Conservation (phyloP, 176 grass and related monocot species). For the Oryza glaberrima region DNA sequence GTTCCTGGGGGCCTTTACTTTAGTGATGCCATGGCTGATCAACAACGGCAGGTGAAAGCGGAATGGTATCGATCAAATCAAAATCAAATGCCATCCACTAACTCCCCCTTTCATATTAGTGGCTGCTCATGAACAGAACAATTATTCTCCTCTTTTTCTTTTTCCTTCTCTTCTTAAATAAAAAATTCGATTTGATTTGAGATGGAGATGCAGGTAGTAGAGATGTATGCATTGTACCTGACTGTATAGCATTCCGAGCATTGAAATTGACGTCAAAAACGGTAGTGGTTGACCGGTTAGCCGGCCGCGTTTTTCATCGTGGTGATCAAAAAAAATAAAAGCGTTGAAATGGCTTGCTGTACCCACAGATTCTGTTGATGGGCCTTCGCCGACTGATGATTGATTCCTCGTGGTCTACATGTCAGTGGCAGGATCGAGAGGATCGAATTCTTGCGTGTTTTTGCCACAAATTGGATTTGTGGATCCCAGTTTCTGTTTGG, state of each 20-base stretch:
- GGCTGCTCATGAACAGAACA: constrained; percentile 30
- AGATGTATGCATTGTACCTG: constrained; percentile 10
- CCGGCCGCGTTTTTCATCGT: background rate
- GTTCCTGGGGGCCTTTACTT: constrained; percentile 40
- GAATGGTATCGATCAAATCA: constrained; percentile 44
- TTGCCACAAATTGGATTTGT: background rate
- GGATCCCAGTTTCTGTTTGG: constrained; percentile 13
- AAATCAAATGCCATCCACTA: constrained; percentile 49
- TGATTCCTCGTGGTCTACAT: constrained; percentile 34
- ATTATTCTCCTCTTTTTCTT: constrained; percentile 11
- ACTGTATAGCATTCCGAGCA: background rate
- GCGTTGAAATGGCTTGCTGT: background rate
- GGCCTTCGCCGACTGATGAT: constrained; percentile 29
- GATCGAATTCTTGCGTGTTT: constrained; percentile 40
- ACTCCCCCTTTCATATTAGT: constrained; percentile 1
- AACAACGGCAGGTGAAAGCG: constrained; percentile 26
- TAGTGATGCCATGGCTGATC: constrained; percentile 34
- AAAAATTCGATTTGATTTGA: background rate
- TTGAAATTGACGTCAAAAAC: constrained; percentile 3
- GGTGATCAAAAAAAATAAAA: background rate
- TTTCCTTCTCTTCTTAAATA: constrained; percentile 27
- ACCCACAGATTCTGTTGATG: constrained; percentile 33
- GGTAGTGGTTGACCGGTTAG: background rate
- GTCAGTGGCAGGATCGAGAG: constrained; percentile 17
- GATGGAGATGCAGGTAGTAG: constrained; percentile 7